Conservation (phyloP, 768 basidiomycete genomes). For the Leucosporidium yakuticum region DNA sequence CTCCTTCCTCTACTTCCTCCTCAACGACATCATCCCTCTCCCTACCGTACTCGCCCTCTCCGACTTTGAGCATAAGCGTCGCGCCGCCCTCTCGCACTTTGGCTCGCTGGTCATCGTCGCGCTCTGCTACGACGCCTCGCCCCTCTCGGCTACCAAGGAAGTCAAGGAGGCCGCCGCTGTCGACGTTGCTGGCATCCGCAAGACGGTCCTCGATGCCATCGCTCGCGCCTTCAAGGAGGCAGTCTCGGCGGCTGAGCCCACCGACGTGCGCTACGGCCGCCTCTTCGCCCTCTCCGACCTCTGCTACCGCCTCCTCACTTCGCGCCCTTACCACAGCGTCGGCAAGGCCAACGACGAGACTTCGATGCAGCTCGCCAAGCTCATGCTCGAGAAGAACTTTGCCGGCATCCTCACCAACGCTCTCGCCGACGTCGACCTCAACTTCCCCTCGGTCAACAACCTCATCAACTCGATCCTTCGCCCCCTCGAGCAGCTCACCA, state of each 20-base stretch:
- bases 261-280: slow-evolving; percentile 75
- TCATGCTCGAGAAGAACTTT: slow-evolving; percentile 97
- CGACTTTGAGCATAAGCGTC: slow-evolving; percentile 42
- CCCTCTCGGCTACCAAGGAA: slow-evolving; percentile 51
- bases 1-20: slow-evolving; percentile 67
- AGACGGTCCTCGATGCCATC: slow-evolving; percentile 82
- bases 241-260: slow-evolving; percentile 49
- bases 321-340: slow-evolving; percentile 52
- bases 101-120: slow-evolving; percentile 72
- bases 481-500: slow-evolving; percentile 83
- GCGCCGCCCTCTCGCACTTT: slow-evolving; percentile 44
- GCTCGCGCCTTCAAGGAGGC: slow-evolving; percentile 80
- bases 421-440: slow-evolving; percentile 86
- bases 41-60: slow-evolving; percentile 52
- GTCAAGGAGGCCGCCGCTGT: slow-evolving; percentile 54
- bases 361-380: slow-evolving; percentile 88
- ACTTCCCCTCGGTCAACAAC: slow-evolving; percentile 82
- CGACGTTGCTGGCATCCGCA: slow-evolving; percentile 83
- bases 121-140: slow-evolving; percentile 66
- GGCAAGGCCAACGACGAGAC: slow-evolving; percentile 56
- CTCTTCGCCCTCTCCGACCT: slow-evolving; percentile 80
- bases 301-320: slow-evolving; percentile 76
- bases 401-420: slow-evolving; percentile 81
- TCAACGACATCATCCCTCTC: slow-evolving; percentile 75
- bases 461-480: slow-evolving; percentile 81